Conservation (phyloP, 768 basidiomycete species). For the Brasilioporus rufonigricans region DNA sequence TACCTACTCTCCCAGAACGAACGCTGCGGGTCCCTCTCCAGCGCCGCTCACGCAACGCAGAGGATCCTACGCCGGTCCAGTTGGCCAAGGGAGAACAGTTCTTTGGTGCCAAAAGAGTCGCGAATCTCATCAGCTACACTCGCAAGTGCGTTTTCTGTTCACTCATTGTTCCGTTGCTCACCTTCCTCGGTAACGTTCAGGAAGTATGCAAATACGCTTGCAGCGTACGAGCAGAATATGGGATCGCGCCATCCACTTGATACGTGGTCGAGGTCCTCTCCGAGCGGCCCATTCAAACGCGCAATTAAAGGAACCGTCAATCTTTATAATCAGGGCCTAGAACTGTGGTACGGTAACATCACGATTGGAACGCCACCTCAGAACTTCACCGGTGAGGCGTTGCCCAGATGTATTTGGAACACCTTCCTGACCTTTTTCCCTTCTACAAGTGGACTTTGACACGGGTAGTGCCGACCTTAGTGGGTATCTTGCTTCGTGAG, state of each 20-base stretch:
- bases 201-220: slow-evolving; percentile 38
- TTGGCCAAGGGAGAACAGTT: background rate
- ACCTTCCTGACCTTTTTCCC: background rate
- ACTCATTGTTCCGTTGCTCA: background rate
- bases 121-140: slow-evolving; percentile 1
- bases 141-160: slow-evolving; percentile 2
- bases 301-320: slow-evolving; percentile 16
- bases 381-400: slow-evolving; percentile 34
- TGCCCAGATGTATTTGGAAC: background rate
- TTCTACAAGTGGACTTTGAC: slow-evolving; percentile 42
- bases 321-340: slow-evolving; percentile 30
- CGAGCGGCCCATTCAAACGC: slow-evolving; percentile 4
- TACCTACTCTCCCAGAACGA: slow-evolving; percentile 8
- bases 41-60: slow-evolving; percentile 1
- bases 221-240: slow-evolving; percentile 36
- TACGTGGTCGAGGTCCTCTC: slow-evolving; percentile 3
- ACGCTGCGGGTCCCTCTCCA: slow-evolving; percentile 6
- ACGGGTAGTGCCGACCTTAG: slow-evolving; percentile 49
- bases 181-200: slow-evolving; percentile 20
- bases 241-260: slow-evolving; percentile 34
- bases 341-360: slow-evolving; percentile 41
- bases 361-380: slow-evolving; percentile 45
- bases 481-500: slow-evolving; percentile 1
- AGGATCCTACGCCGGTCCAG: background rate
- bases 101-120: background rate